Evolutionary conservation across 2,329 filamentous ascomycete species (phyloP).

Genomic region (Tympanopsis confertula): DNA sequence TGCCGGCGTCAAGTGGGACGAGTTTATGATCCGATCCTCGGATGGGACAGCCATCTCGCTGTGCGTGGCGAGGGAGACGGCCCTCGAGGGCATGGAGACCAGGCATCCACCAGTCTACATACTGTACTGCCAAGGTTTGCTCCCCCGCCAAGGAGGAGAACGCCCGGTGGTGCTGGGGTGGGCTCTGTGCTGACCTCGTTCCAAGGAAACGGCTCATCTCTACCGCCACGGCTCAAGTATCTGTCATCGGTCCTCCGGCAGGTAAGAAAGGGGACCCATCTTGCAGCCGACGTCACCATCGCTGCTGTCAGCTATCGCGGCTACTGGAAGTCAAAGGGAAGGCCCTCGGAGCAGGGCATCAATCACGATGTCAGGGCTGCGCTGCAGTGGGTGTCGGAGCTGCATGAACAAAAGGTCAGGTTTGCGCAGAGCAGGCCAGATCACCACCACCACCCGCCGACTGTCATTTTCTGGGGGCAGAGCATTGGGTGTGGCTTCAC

Average conservation of each 20-base stretch:
- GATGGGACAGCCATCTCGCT: constrained; percentile 58
- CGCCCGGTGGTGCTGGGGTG: background rate
- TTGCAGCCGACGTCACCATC: constrained; percentile 26
- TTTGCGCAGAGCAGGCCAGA: constrained; percentile 5
- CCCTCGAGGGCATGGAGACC: background rate
- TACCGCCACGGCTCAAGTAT: constrained; percentile 43
- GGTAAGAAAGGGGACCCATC: constrained; percentile 21
- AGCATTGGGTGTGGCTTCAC: constrained; percentile 66
- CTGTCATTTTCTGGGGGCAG: constrained; percentile 63
- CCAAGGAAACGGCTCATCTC: constrained; percentile 37
- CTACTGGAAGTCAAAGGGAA: constrained; percentile 67
- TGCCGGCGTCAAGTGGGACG: constrained; percentile 53
- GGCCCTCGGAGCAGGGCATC: constrained; percentile 60
- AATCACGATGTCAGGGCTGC: constrained; percentile 56
- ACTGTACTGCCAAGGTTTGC: constrained; percentile 42
- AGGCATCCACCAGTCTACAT: constrained; percentile 30
- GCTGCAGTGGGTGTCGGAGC: constrained; percentile 43
- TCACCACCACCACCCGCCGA: constrained; percentile 12
- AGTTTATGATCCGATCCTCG: constrained; percentile 43
- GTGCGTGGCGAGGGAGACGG: constrained; percentile 26
- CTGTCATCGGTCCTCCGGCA: constrained; percentile 38
- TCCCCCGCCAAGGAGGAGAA: constrained; percentile 3
- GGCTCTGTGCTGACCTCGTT: background rate
- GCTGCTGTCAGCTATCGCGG: constrained; percentile 55
- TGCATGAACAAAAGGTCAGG: constrained; percentile 17